Evolutionary conservation across 2,329 filamentous ascomycete genomes (phyloP).

Genomic region (Cordyceps pruinosa): DNA sequence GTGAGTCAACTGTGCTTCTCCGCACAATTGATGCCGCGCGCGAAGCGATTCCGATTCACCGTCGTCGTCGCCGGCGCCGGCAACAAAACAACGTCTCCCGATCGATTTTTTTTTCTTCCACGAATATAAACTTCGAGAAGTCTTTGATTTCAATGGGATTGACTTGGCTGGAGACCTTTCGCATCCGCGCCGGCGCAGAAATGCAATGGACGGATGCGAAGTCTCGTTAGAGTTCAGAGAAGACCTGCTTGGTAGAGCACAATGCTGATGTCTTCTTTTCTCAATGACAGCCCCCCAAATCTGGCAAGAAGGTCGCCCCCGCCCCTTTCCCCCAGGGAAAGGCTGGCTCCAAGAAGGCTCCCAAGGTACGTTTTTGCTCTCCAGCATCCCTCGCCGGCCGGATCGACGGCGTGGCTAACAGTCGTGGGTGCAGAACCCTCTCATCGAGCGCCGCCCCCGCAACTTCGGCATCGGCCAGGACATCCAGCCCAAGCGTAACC

Average conservation of each 20-base stretch:
- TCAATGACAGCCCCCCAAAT: conserved; percentile 99
- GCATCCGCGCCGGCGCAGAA: conserved; percentile 38
- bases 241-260: conserved; percentile 60
- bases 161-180: conserved; percentile 58
- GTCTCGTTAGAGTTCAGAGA: conserved; percentile 91
- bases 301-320: conserved; percentile 94
- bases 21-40: conserved; percentile 26
- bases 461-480: conserved; percentile 99
- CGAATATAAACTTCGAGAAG: conserved; percentile 8
- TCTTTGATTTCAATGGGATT: conserved; percentile 26
- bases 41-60: conserved; percentile 21
- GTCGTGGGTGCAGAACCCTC: conserved; percentile 68
- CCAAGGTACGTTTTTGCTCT: conserved; percentile 61
- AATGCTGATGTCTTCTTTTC: conserved; percentile 98
- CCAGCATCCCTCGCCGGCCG: no score
- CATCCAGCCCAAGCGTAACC: conserved; percentile 93
- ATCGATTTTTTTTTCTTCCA: conserved; percentile 16
- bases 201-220: conserved; percentile 39
- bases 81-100: conserved; percentile 27
- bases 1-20: conserved; percentile 28
- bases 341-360: conserved; percentile 85
- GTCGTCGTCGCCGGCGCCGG: conserved; percentile 9
- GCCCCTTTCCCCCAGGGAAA: conserved; percentile 94
- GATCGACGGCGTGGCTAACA: neutral
- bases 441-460: conserved; percentile 94